Conservation (phyloP, 257 asterid species). For the Solanum rostratum region DNA sequence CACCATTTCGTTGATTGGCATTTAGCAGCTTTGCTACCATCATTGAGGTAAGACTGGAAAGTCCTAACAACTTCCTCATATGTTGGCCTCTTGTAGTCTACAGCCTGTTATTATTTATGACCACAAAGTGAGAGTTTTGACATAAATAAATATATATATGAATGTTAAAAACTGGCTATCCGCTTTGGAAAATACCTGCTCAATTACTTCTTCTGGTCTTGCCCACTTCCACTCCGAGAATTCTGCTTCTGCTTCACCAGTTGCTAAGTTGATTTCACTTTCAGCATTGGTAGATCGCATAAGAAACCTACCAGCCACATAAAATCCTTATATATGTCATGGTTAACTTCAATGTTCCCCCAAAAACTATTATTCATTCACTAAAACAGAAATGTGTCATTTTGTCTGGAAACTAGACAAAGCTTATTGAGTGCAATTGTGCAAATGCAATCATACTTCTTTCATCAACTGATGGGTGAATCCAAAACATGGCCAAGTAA, state of each 20-base stretch:
- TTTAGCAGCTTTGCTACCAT: conserved; percentile 51
- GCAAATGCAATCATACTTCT: background rate
- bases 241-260: conserved; percentile 72
- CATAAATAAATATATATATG: background rate
- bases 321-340: background rate
- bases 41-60: conserved; percentile 41
- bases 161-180: background rate
- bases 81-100: conserved; percentile 94
- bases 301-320: conserved; percentile 51
- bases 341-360: background rate
- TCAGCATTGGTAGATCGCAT: conserved; percentile 71
- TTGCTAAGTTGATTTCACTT: conserved; percentile 68
- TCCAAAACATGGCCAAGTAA: background rate
- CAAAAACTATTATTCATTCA: background rate
- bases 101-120: conserved; percentile 41
- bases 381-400: background rate
- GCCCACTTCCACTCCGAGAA: conserved; percentile 99
- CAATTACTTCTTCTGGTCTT: conserved; percentile 74
- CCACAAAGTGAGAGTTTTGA: conserved; percentile 1
- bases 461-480: background rate
- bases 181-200: conserved; percentile 40
- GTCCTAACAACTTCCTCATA: conserved; percentile 78
- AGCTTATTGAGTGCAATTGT: background rate
- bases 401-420: background rate
- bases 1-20: conserved; percentile 86